Conservation (phyloP, 495 filamentous ascomycete genomes). For the Neurospora sp. region DNA sequence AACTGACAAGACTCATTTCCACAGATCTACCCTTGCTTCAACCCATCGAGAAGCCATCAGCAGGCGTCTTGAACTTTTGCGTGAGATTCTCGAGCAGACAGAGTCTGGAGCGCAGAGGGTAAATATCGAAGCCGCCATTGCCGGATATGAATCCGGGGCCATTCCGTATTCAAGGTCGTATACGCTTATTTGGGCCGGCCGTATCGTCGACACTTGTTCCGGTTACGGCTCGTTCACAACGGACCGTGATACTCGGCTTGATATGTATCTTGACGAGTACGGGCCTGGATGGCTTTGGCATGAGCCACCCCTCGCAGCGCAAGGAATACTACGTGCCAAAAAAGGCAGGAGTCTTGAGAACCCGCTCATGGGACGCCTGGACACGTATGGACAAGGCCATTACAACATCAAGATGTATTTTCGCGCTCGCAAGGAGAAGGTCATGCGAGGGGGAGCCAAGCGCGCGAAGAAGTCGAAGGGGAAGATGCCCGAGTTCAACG, state of each 20-base stretch:
- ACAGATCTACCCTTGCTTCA: constrained; percentile 13
- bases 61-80: constrained; percentile 22
- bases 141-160: constrained; percentile 30
- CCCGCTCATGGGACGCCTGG: constrained; percentile 4
- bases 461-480: neutral
- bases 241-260: constrained; percentile 31
- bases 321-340: constrained; percentile 13
- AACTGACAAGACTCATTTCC: neutral
- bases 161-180: constrained; percentile 31
- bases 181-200: constrained; percentile 37
- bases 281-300: constrained; percentile 42
- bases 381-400: constrained; percentile 15
- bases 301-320: constrained; percentile 31
- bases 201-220: constrained; percentile 32
- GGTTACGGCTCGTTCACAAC: constrained; percentile 26
- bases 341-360: constrained; percentile 22
- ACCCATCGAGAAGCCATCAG: constrained; percentile 17
- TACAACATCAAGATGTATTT: constrained; percentile 19
- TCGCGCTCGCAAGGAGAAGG: constrained; percentile 10
- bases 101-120: constrained; percentile 28
- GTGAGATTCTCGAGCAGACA: constrained; percentile 14
- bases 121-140: constrained; percentile 36
- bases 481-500: neutral
- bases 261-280: constrained; percentile 25
- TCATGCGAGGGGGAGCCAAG: neutral